Evolutionary conservation across 306 rosid genomes (phyloP).

Genomic region (Gillenia trifoliata): DNA sequence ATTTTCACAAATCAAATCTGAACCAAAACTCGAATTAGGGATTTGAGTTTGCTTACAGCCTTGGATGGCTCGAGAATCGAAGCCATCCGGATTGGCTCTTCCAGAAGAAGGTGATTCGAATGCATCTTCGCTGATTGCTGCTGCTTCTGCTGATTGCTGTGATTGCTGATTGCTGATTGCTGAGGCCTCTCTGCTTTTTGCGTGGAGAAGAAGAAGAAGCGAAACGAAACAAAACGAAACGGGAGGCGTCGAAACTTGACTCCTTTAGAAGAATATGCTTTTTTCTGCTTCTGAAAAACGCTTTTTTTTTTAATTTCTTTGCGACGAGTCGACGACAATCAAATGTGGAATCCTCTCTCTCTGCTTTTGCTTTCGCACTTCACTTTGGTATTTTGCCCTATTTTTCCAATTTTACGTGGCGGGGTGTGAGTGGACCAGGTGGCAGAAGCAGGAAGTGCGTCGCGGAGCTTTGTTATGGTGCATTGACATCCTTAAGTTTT

Average conservation of each 20-base stretch:
- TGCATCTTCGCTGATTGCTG: constrained; percentile 55
- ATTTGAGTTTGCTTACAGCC: constrained; percentile 40
- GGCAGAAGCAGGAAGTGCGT: not conserved
- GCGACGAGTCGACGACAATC: no score
- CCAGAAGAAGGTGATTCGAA: constrained; percentile 85
- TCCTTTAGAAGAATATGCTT: not conserved
- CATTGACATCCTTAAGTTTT: no score
- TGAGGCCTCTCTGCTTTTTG: not conserved
- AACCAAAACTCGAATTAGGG: constrained; percentile 17
- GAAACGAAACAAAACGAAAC: not conserved
- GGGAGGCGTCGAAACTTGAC: not conserved
- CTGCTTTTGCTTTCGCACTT: not conserved
- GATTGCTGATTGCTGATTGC: not conserved
- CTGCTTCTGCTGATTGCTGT: not conserved
- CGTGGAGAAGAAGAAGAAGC: not conserved
- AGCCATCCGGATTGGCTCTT: constrained; percentile 93
- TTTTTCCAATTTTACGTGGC: not conserved
- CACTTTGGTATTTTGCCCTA: not conserved
- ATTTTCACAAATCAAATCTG: constrained; percentile 1
- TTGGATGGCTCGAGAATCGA: constrained; percentile 93
- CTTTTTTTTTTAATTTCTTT: not conserved
- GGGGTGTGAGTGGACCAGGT: not conserved
- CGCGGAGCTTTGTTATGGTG: not conserved
- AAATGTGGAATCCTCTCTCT: not conserved
- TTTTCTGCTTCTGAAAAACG: not conserved